These are phyloP conservation scores for Micromonas pusilla DNA, from an alignment of 139 green algal genomes.

Conservation along the genomic window DNA sequence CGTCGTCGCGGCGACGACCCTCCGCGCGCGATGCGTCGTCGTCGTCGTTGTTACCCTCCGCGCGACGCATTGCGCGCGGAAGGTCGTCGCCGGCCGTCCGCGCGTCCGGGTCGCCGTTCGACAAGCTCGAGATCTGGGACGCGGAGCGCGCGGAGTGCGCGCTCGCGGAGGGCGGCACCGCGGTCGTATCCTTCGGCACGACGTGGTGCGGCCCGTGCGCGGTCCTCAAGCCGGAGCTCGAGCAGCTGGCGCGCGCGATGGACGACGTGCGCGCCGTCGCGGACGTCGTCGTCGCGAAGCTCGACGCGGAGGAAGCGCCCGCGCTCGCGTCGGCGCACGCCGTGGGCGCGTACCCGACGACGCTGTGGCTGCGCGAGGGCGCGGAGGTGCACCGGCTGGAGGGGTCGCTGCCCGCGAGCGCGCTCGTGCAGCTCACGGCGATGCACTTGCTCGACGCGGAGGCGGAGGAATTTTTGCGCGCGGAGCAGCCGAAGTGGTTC, in stretches of 20 bases:
- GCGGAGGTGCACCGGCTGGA: background rate
- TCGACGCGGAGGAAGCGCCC: background rate
- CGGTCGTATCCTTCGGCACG: background rate
- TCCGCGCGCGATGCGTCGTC: no score
- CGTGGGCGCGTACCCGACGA: background rate
- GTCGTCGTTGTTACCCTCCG: no score
- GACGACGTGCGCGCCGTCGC: no score
- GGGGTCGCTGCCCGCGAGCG: background rate
- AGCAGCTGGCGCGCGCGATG: background rate
- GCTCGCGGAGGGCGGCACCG: background rate
- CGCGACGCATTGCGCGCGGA: no score
- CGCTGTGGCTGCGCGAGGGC: background rate
- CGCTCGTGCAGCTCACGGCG: background rate
- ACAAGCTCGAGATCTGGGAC: background rate
- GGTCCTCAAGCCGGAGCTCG: background rate
- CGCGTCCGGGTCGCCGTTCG: no score
- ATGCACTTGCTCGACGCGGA: background rate
- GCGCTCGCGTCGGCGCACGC: background rate
- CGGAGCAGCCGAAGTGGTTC: background rate
- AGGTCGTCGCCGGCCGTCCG: no score
- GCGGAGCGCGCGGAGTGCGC: background rate
- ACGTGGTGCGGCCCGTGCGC: background rate
- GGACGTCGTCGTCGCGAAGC: background rate
- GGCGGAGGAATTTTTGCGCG: background rate
- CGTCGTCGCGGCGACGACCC: no score